Conservation (phyloP, 2,329 filamentous ascomycete genomes). For the Neofusicoccum umdonicola region DNA sequence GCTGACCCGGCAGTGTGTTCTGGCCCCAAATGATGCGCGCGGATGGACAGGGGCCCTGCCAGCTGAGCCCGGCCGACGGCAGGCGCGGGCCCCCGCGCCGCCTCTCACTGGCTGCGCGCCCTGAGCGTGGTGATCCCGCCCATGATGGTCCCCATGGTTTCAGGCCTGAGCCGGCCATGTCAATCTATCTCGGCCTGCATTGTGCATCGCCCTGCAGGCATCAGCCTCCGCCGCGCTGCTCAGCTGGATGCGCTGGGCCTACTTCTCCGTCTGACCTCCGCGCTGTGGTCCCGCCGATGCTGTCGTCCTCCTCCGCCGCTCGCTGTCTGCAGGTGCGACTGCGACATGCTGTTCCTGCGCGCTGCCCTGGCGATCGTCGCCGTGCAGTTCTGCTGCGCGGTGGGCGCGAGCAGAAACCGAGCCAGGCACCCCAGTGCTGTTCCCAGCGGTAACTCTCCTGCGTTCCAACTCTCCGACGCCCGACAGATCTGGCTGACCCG, state of each 20-base stretch:
- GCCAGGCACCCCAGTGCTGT: not conserved
- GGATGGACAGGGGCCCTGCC: not conserved
- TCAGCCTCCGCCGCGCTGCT: not conserved
- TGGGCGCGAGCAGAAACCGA: conserved; percentile 5
- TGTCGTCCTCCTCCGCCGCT: not conserved
- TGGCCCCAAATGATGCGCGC: conserved; percentile 1
- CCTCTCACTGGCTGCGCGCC: not conserved
- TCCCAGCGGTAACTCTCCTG: not conserved
- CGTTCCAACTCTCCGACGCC: not conserved
- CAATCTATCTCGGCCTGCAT: not conserved
- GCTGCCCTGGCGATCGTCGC: not conserved
- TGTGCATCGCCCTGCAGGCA: not conserved
- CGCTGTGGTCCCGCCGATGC: not conserved
- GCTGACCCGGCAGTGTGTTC: not conserved
- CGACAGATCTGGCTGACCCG: not conserved
- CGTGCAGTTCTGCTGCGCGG: not conserved
- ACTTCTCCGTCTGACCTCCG: conserved; percentile 2
- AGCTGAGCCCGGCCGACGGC: not conserved
- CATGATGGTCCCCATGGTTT: not conserved
- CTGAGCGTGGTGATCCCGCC: not conserved
- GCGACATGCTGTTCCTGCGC: not conserved
- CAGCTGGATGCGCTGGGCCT: not conserved
- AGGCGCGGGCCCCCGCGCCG: not conserved
- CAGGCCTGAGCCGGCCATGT: not conserved
- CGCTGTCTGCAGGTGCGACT: not conserved